A percentile compares a stretch with the other conserved stretches of the same genome.
These are phyloP conservation scores for Ogataea saltuana DNA, from an alignment of 805 yeast genomes.

Conservation along the genomic window DNA sequence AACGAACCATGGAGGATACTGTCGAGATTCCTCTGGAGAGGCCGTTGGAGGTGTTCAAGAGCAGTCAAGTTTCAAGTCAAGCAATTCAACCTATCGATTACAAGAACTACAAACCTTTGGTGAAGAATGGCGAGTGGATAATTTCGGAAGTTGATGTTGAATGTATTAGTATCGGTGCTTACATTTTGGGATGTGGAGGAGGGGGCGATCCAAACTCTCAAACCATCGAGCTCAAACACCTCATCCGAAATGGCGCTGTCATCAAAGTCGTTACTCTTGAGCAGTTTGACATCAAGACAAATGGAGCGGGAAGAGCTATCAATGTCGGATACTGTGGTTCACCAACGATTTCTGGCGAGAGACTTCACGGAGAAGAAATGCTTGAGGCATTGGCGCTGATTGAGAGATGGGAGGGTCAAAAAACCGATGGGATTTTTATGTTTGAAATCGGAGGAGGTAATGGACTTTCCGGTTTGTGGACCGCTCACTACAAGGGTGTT, in stretches of 20 bases:
- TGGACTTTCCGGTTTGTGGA: slow-evolving; percentile 37
- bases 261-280: slow-evolving; percentile 38
- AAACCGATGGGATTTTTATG: slow-evolving; percentile 37
- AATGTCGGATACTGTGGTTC: slow-evolving; percentile 46
- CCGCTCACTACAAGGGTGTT: slow-evolving; percentile 18
- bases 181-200: slow-evolving; percentile 50
- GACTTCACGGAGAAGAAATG: slow-evolving; percentile 42
- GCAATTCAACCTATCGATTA: slow-evolving; percentile 18
- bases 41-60: slow-evolving; percentile 13
- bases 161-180: slow-evolving; percentile 41
- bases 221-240: slow-evolving; percentile 36
- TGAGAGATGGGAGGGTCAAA: slow-evolving; percentile 31
- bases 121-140: slow-evolving; percentile 36
- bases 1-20: slow-evolving; percentile 8
- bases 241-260: slow-evolving; percentile 36
- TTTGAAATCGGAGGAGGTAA: slow-evolving; percentile 48
- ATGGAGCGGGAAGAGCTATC: slow-evolving; percentile 34
- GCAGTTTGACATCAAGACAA: slow-evolving; percentile 27
- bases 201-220: slow-evolving; percentile 45
- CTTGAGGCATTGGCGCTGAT: slow-evolving; percentile 33
- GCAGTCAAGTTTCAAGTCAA: slow-evolving; percentile 11
- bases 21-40: slow-evolving; percentile 10
- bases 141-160: slow-evolving; percentile 44
- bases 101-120: slow-evolving; percentile 17
- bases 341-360: slow-evolving; percentile 45